Conservation (phyloP, 768 basidiomycete species). For the Harrya chromipes region DNA sequence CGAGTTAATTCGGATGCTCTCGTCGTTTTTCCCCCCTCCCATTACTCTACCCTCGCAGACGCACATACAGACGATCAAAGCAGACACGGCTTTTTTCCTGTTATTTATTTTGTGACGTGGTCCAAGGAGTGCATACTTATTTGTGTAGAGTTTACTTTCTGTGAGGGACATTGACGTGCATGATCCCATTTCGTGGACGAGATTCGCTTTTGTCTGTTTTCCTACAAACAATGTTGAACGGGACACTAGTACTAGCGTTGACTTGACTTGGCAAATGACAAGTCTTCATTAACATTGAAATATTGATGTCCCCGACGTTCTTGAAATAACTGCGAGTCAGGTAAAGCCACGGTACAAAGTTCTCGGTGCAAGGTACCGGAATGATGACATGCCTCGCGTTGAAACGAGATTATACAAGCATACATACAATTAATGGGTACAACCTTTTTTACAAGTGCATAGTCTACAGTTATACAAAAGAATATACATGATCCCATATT, state of each 20-base stretch:
- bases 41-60: background rate
- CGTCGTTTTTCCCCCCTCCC: background rate
- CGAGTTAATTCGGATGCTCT: background rate
- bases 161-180: background rate
- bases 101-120: background rate
- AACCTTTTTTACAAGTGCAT: conserved; percentile 22
- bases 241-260: no score
- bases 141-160: background rate
- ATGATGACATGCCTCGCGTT: background rate
- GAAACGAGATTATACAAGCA: conserved; percentile 13
- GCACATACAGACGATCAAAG: background rate
- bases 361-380: no score
- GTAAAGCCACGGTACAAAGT: background rate
- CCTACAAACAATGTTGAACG: background rate
- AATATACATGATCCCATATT: conserved; percentile 32
- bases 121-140: background rate
- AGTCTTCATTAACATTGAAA: no score
- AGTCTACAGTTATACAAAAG: conserved; percentile 26
- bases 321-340: background rate
- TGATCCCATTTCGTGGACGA: no score
- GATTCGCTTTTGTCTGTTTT: background rate
- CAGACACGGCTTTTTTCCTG: background rate
- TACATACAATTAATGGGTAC: conserved; percentile 19
- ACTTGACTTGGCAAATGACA: no score
- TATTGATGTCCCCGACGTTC: no score